Evolutionary conservation across 768 basidiomycete species (phyloP).

Genomic region (Mrakia hoshinonis): DNA sequence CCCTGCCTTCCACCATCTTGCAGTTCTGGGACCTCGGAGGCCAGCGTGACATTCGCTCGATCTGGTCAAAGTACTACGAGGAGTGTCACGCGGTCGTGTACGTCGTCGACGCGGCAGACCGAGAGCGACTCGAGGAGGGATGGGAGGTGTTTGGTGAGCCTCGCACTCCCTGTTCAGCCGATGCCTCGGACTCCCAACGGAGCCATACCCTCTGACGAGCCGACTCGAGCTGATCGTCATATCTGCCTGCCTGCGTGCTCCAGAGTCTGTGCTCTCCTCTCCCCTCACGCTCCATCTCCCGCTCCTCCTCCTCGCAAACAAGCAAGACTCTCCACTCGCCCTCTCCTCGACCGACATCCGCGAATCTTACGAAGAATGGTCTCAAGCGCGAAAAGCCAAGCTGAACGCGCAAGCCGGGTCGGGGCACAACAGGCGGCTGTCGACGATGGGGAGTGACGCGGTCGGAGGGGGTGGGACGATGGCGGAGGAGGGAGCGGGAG

Average conservation of each 20-base stretch:
- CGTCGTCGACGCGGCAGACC: slow-evolving; percentile 85
- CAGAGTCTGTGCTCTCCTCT: slow-evolving; percentile 76
- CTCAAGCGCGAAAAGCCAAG: slow-evolving; percentile 31
- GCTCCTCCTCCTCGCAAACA: slow-evolving; percentile 85
- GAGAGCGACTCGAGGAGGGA: slow-evolving; percentile 75
- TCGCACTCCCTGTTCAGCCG: background rate
- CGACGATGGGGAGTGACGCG: slow-evolving; percentile 4
- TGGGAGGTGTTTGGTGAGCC: slow-evolving; percentile 93
- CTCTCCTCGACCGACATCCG: slow-evolving; percentile 84
- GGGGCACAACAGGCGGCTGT: background rate
- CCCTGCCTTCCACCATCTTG: slow-evolving; percentile 81
- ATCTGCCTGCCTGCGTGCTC: background rate
- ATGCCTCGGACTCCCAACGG: too few species aligned
- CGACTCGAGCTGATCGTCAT: background rate
- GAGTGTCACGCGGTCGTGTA: slow-evolving; percentile 96
- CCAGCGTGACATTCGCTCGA: slow-evolving; percentile 82
- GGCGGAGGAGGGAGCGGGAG: background rate
- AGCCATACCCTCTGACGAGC: background rate
- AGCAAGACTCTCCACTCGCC: slow-evolving; percentile 74
- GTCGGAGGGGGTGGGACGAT: background rate
- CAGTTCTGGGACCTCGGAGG: slow-evolving; percentile 98
- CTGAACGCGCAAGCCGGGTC: background rate
- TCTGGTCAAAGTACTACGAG: slow-evolving; percentile 88
- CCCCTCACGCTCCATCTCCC: slow-evolving; percentile 86
- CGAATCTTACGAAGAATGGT: slow-evolving; percentile 48